A percentile compares a stretch with the other conserved stretches of the same genome.
Conservation (phyloP, 768 basidiomycete genomes). For the Psilocybe cubensis region DNA sequence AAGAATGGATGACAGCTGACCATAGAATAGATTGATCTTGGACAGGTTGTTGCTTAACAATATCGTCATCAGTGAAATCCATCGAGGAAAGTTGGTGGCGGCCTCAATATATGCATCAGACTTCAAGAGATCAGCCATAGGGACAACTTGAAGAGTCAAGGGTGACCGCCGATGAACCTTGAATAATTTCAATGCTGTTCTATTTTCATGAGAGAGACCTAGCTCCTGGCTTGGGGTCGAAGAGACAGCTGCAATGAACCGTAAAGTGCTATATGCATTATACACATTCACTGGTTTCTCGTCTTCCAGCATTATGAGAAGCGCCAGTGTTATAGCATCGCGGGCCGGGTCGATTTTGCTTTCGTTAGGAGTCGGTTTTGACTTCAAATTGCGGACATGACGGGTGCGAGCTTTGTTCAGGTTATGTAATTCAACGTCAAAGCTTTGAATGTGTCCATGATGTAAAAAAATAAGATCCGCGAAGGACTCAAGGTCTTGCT, state of each 20-base stretch:
- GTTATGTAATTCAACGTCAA: conserved; percentile 52
- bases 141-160: conserved; percentile 30
- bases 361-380: conserved; percentile 8
- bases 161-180: conserved; percentile 45
- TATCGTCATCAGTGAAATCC: conserved; percentile 64
- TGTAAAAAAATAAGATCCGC: conserved; percentile 62
- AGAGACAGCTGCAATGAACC: conserved; percentile 52
- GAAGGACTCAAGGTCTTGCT: conserved; percentile 75
- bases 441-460: conserved; percentile 64
- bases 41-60: conserved; percentile 65
- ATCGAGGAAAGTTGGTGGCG: conserved; percentile 56
- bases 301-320: conserved; percentile 64
- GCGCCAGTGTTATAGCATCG: conserved; percentile 52
- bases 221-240: conserved; percentile 29
- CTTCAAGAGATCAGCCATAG: conserved; percentile 42
- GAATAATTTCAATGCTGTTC: conserved; percentile 51
- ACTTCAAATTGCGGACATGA: conserved; percentile 30
- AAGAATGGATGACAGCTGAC: conserved; percentile 65
- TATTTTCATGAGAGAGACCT: conserved; percentile 40
- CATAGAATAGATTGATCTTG: conserved; percentile 61
- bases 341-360: conserved; percentile 37
- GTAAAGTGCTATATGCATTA: conserved; percentile 66
- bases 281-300: conserved; percentile 51
- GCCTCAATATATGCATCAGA: conserved; percentile 37
- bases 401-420: conserved; percentile 45